Evolutionary conservation across 495 filamentous ascomycete species (phyloP), one percentile per base, ranked within the genome.

Genomic region (Entonaema liquescens): DNA sequence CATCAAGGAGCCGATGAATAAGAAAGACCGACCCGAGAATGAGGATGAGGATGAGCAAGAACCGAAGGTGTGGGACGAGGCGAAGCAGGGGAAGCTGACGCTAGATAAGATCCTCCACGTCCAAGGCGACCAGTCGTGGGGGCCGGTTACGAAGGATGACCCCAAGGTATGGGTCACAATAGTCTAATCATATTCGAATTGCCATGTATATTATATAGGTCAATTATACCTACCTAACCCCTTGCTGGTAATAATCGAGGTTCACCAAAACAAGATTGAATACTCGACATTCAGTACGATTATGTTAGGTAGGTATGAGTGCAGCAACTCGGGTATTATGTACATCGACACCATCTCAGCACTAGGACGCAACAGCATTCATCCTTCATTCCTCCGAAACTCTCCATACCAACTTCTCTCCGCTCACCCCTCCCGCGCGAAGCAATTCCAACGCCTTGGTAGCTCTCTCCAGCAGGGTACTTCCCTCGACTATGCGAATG

Each of bases 401-500:
- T 35, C 79, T 79, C 85, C 83, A 86, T 11, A 86, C 80, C 19
- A 85, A 70, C 73, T 81, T 83, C 78, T 86, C 82, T 15, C 82
- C 83, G 62, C 81, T 84, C 17, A 79, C 77, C 17, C 79, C 84
- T 15, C 79, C 84, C 49, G 23, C 65, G 28, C 82, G 73, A 23
- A 86, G 76, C 19, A 79, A 33, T 61, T 77, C 69, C 36, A 86
- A 73, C 6, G 82, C 83, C 12, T 78, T 80, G 59, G 82, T 77
- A 15, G 83, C 86, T 21, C 85, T 76, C 70, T 87, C 85, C 0
- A 87, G 65, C 74, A 86, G 25, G 1, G 80, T 83, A 25, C 72
- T 59, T 1, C 85, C 85, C 56, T 87, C 83, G 6, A 86, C 74
- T 11, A 87, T 62, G 28, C 77, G 78, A 57, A 78, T 75, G 62